Percentiles rank a stretch among this genome's conserved stretches.
These are phyloP conservation scores for Scleroderma citrinum DNA, from an alignment of 768 basidiomycete species.

Conservation along the genomic window DNA sequence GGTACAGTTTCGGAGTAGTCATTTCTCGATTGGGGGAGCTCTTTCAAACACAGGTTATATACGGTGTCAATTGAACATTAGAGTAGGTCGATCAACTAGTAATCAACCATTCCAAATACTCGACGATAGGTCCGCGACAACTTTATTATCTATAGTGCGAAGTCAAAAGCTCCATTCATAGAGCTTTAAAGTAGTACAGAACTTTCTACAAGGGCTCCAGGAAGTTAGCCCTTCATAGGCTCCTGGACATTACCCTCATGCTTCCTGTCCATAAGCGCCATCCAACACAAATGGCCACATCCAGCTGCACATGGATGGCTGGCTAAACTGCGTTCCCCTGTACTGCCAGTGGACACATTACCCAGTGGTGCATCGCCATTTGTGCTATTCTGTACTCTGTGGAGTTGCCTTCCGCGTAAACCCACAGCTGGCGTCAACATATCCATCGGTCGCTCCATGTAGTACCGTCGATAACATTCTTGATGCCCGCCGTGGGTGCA, in stretches of 20 bases:
- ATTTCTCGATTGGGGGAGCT: too few relatives aligned
- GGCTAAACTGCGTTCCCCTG: conserved; percentile 11
- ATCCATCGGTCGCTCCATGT: conserved; percentile 52
- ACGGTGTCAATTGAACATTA: too few relatives aligned
- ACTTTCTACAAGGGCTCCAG: too few relatives aligned
- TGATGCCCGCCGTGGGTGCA: conserved; percentile 83
- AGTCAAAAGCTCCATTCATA: too few relatives aligned
- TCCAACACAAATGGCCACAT: conserved; percentile 82
- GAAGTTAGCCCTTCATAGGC: too few relatives aligned
- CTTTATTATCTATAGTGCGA: too few relatives aligned
- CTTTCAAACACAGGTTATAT: too few relatives aligned
- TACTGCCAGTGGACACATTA: neutral
- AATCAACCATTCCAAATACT: too few relatives aligned
- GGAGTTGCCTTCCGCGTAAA: conserved; percentile 19
- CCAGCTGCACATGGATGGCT: conserved; percentile 74
- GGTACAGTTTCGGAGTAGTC: too few relatives aligned
- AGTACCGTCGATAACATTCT: conserved; percentile 67
- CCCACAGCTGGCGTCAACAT: conserved; percentile 28
- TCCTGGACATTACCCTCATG: neutral
- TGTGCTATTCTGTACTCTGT: conserved; percentile 14
- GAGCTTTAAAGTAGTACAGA: too few relatives aligned
- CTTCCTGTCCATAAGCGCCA: conserved; percentile 22
- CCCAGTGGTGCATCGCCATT: conserved; percentile 8
- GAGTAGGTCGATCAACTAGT: too few relatives aligned
- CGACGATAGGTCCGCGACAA: too few relatives aligned